These are phyloP conservation scores for Ilyonectria sp. DNA, from an alignment of 2,329 filamentous ascomycete species.

Conservation along the genomic window DNA sequence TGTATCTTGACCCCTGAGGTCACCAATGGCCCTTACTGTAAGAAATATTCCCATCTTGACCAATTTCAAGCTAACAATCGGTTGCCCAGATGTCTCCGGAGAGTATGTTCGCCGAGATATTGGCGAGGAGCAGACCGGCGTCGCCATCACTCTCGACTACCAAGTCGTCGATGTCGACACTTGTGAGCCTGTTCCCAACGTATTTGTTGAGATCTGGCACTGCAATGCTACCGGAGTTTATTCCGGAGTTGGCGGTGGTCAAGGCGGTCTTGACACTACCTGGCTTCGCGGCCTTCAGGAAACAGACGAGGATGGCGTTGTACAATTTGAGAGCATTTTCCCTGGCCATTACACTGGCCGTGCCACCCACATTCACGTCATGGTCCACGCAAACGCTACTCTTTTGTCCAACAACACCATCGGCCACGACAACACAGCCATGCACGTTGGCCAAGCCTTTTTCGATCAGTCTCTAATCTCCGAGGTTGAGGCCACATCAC, in stretches of 20 bases:
- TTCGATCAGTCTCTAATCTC: slow-evolving; percentile 68
- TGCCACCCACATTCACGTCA: slow-evolving; percentile 58
- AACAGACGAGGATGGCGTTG: slow-evolving; percentile 58
- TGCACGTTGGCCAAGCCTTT: slow-evolving; percentile 76
- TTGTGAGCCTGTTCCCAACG: slow-evolving; percentile 56
- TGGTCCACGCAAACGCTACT: slow-evolving; percentile 54
- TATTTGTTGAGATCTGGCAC: slow-evolving; percentile 62
- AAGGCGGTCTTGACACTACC: slow-evolving; percentile 49
- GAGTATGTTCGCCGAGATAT: slow-evolving; percentile 57
- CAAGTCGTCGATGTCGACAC: slow-evolving; percentile 61
- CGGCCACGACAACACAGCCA: slow-evolving; percentile 50
- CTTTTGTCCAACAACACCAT: slow-evolving; percentile 63
- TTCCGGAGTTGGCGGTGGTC: slow-evolving; percentile 57
- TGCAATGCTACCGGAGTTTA: slow-evolving; percentile 64
- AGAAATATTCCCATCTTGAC: not conserved
- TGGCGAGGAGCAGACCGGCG: slow-evolving; percentile 52
- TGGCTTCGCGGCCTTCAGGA: slow-evolving; percentile 58
- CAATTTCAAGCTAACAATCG: too few species aligned
- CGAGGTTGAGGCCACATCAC: slow-evolving; percentile 61
- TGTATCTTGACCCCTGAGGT: slow-evolving; percentile 66
- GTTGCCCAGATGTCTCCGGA: slow-evolving; percentile 49
- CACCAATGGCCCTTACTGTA: slow-evolving; percentile 64
- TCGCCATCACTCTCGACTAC: slow-evolving; percentile 53
- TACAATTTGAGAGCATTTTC: slow-evolving; percentile 59
- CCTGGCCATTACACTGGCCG: slow-evolving; percentile 61